A percentile compares a stretch with the other conserved stretches of the same genome.
Evolutionary conservation across 2,329 filamentous ascomycete species (phyloP).

Genomic region (Sporothrix pallida): DNA sequence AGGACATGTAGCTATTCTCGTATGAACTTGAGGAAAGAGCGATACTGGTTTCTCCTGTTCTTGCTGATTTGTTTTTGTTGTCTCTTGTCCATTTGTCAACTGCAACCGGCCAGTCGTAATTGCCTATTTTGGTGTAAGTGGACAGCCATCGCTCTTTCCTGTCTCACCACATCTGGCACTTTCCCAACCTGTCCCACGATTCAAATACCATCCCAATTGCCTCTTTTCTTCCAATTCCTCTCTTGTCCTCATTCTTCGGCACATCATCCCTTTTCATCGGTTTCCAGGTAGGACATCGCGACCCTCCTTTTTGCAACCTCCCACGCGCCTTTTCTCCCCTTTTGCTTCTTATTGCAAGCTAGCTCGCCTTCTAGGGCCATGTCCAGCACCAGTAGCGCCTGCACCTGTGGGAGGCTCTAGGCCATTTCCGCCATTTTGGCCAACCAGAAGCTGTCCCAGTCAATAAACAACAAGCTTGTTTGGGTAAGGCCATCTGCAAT

Average conservation of each 20-base stretch:
- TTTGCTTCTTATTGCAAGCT: neutral
- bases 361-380: constrained; percentile 5
- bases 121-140: neutral
- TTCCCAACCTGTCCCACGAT: too few species aligned
- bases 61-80: neutral
- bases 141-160: neutral
- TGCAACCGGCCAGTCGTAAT: neutral
- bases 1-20: neutral
- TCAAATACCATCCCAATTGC: neutral
- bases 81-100: neutral
- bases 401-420: neutral
- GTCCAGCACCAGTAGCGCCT: neutral
- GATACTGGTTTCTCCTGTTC: neutral
- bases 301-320: neutral
- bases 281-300: neutral
- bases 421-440: neutral
- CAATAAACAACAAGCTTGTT: constrained; percentile 18
- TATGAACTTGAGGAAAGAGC: neutral
- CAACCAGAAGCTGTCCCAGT: constrained; percentile 5
- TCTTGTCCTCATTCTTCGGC: too few species aligned
- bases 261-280: too few species aligned
- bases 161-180: neutral
- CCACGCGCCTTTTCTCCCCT: neutral
- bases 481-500: neutral
- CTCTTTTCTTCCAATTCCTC: neutral